Evolutionary conservation across 2,329 filamentous ascomycete species (phyloP).

Genomic region (Fusarium continuum): DNA sequence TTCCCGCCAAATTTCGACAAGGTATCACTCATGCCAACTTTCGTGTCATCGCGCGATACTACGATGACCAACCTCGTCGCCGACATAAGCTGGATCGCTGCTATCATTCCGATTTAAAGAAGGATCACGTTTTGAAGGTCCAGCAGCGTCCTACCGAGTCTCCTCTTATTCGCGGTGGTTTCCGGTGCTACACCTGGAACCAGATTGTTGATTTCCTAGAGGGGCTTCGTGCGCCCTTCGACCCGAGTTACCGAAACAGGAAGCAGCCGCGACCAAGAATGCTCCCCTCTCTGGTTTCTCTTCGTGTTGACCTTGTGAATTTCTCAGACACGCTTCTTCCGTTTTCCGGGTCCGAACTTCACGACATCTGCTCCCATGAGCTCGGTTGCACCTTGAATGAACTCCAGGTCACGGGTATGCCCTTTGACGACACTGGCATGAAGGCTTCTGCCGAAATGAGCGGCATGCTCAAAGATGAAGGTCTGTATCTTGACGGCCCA

Average conservation of each 20-base stretch:
- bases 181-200: slow-evolving; percentile 64
- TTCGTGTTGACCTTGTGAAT: slow-evolving; percentile 65
- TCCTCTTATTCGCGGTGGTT: slow-evolving; percentile 59
- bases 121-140: slow-evolving; percentile 54
- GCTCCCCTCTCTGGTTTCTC: slow-evolving; percentile 56
- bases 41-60: slow-evolving; percentile 64
- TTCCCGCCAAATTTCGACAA: slow-evolving; percentile 54
- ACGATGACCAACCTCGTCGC: slow-evolving; percentile 57
- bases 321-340: slow-evolving; percentile 59
- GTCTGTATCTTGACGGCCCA: slow-evolving; percentile 58
- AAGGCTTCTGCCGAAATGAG: slow-evolving; percentile 59
- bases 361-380: slow-evolving; percentile 63
- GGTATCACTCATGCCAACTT: slow-evolving; percentile 58
- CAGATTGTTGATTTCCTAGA: slow-evolving; percentile 63
- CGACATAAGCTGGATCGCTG: slow-evolving; percentile 54
- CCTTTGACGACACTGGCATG: slow-evolving; percentile 58
- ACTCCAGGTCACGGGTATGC: slow-evolving; percentile 62
- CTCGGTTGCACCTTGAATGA: slow-evolving; percentile 63
- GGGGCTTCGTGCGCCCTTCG: slow-evolving; percentile 61
- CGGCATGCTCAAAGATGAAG: slow-evolving; percentile 64
- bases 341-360: slow-evolving; percentile 58
- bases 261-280: slow-evolving; percentile 53
- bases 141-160: slow-evolving; percentile 56
- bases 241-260: slow-evolving; percentile 52
- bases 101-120: slow-evolving; percentile 56